Conservation (phyloP, 768 basidiomycete genomes). For the Coprinellus aureogranulatus region DNA sequence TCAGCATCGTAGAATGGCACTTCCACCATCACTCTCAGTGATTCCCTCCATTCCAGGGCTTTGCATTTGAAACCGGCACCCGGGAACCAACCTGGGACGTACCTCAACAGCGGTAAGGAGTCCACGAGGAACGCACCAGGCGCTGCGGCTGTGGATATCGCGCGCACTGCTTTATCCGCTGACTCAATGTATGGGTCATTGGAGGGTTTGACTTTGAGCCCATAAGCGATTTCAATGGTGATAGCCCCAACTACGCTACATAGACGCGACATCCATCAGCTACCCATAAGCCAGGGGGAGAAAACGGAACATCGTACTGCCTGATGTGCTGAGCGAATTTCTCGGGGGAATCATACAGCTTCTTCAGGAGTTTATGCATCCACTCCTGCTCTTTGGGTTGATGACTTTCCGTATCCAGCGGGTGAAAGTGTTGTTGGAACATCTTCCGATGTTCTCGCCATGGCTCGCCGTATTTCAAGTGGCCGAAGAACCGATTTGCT, state of each 20-base stretch:
- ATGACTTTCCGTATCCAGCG: conserved; percentile 12
- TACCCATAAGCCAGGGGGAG: conserved; percentile 1
- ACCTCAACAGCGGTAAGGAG: conserved; percentile 18
- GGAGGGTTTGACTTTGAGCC: background rate
- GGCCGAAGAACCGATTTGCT: too few relatives aligned
- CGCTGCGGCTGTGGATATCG: conserved; percentile 21
- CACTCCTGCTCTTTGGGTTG: conserved; percentile 8
- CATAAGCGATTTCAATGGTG: background rate
- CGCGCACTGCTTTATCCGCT: conserved; percentile 26
- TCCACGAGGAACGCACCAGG: conserved; percentile 17
- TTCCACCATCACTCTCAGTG: background rate
- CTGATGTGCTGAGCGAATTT: too few relatives aligned
- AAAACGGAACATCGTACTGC: background rate
- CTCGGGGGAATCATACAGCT: too few relatives aligned
- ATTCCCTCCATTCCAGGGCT: too few relatives aligned
- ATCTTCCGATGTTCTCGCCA: conserved; percentile 22
- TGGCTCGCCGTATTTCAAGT: conserved; percentile 28
- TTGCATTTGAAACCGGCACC: conserved; percentile 31
- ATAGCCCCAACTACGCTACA: background rate
- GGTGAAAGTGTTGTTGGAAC: conserved; percentile 26
- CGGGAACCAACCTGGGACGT: conserved; percentile 36
- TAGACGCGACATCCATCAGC: background rate
- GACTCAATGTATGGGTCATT: conserved; percentile 38
- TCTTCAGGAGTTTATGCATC: background rate
- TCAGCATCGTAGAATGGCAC: background rate